phyloP scores from a whole-genome alignment of 352 stramenopile species.

The Salisapilia sapeloensis region DNA sequence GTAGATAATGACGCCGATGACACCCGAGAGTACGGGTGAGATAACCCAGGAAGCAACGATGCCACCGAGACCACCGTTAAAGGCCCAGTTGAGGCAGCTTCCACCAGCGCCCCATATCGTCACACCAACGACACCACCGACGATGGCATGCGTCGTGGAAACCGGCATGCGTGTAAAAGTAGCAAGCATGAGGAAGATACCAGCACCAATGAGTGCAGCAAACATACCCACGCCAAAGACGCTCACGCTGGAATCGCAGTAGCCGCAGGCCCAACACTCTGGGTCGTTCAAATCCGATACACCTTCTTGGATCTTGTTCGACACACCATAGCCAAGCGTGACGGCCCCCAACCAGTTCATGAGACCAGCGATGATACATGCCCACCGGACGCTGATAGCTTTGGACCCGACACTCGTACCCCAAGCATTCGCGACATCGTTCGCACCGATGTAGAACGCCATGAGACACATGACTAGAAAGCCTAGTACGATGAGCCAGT shows the following conservation, averaged over 20 bases:
- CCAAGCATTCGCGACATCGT: slow-evolving; percentile 84
- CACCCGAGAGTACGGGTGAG: slow-evolving; percentile 30
- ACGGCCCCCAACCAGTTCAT: slow-evolving; percentile 70
- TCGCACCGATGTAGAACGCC: slow-evolving; percentile 38
- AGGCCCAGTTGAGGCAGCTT: slow-evolving; percentile 21
- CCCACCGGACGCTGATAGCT: slow-evolving; percentile 45
- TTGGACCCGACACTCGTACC: slow-evolving; percentile 54
- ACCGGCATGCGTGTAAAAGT: slow-evolving; percentile 44
- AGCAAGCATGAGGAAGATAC: slow-evolving; percentile 29
- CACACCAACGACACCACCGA: slow-evolving; percentile 53
- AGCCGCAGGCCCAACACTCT: slow-evolving; percentile 11
- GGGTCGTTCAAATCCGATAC: slow-evolving; percentile 8
- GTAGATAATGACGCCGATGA: slow-evolving; percentile 40
- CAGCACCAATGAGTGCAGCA: slow-evolving; percentile 20
- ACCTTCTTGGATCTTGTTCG: slow-evolving; percentile 45
- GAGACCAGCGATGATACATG: slow-evolving; percentile 46
- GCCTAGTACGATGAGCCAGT: slow-evolving; percentile 8
- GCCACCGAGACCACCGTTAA: slow-evolving; percentile 17
- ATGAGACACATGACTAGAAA: slow-evolving; percentile 9
- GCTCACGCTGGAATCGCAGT: slow-evolving; percentile 28
- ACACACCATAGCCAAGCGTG: slow-evolving; percentile 60
- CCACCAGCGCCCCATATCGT: slow-evolving; percentile 19
- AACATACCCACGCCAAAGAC: slow-evolving; percentile 59
- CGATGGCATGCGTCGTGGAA: slow-evolving; percentile 57
- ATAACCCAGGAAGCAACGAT: slow-evolving; percentile 59